Evolutionary conservation across 1,284 basidiomycete species (phyloP).

Genomic region (Puccinia hordei): DNA sequence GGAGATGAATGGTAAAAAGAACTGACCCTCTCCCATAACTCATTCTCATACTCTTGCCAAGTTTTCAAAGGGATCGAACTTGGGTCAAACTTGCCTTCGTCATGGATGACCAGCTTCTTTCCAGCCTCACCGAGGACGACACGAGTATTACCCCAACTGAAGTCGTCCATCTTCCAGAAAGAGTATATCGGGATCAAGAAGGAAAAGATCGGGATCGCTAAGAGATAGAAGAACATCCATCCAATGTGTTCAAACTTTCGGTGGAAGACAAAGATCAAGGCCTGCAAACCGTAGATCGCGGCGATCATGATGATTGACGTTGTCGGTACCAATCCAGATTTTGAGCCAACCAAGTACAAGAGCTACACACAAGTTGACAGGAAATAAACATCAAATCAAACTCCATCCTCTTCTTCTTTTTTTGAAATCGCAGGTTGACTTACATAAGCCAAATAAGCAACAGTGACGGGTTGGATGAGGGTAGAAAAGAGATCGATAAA

Average conservation of each 20-base stretch:
- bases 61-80: conserved; percentile 88
- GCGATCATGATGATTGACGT: conserved; percentile 87
- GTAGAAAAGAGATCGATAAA: conserved; percentile 84
- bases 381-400: not conserved
- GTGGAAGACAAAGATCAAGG: conserved; percentile 59
- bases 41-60: conserved; percentile 94
- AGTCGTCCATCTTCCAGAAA: conserved; percentile 93
- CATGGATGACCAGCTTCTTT: conserved; percentile 91
- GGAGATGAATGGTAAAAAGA: not conserved
- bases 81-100: conserved; percentile 95
- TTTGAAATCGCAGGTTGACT: conserved; percentile 59
- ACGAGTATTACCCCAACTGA: conserved; percentile 78
- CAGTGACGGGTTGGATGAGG: conserved; percentile 84
- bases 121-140: conserved; percentile 90
- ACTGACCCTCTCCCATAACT: conserved; percentile 88
- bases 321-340: conserved; percentile 55
- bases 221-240: conserved; percentile 92
- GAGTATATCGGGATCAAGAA: conserved; percentile 92
- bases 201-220: conserved; percentile 89
- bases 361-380: conserved; percentile 30
- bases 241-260: conserved; percentile 63
- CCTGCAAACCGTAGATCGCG: conserved; percentile 77
- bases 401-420: not conserved
- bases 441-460: conserved; percentile 74
- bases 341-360: conserved; percentile 54